Conservation (phyloP, 2,329 filamentous ascomycete species). For the Phyllosticta citriasiana region DNA sequence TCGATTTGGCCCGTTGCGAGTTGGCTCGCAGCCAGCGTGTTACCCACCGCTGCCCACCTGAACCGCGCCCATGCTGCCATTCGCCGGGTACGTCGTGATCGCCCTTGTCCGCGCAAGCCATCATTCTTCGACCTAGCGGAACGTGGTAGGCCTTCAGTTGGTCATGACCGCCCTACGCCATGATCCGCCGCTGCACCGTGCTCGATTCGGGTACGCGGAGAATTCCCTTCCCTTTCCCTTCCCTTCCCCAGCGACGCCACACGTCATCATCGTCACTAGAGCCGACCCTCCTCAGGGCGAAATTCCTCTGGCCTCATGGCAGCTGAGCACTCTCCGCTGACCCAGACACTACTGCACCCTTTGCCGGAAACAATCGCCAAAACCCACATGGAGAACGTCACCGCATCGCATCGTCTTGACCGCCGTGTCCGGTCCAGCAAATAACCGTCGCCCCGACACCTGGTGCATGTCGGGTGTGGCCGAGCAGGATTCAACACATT, state of each 20-base stretch:
- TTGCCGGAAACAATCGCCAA: neutral
- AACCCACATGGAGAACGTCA: neutral
- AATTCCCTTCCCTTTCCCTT: neutral
- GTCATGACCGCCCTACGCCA: neutral
- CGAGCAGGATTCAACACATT: neutral
- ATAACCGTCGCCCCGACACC: neutral
- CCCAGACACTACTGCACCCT: neutral
- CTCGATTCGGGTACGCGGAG: neutral
- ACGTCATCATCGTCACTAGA: neutral
- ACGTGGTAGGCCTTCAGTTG: neutral
- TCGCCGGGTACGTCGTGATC: conserved; percentile 5
- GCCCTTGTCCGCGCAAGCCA: neutral
- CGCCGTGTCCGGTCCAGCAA: neutral
- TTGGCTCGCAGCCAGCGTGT: neutral
- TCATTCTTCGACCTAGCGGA: neutral
- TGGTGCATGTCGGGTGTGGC: neutral
- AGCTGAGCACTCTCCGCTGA: neutral
- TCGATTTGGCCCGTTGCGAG: neutral
- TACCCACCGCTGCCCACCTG: neutral
- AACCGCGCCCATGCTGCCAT: neutral
- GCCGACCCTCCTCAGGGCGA: neutral
- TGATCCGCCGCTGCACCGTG: neutral
- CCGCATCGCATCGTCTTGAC: neutral
- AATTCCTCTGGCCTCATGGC: neutral
- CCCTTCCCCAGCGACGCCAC: neutral